phyloP scores from a whole-genome alignment of 2,329 filamentous ascomycete genomes.

The Epichloe gansuensis region DNA sequence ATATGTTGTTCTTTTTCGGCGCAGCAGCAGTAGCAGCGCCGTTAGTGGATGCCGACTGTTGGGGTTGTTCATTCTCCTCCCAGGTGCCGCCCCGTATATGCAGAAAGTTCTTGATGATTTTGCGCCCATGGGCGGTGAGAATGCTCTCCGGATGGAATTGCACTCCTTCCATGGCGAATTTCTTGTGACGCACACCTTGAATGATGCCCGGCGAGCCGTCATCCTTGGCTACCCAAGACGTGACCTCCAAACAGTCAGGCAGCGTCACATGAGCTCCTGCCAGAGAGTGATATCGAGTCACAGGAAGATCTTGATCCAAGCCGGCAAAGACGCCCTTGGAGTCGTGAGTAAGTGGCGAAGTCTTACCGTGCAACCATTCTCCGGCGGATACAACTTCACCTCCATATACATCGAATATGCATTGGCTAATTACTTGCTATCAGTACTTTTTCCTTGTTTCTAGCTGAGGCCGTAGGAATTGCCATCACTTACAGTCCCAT shows the following conservation, averaged over 20 bases:
- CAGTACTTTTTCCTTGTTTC: background rate
- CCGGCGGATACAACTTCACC: conserved; percentile 85
- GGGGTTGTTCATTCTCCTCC: conserved; percentile 60
- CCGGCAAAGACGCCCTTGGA: conserved; percentile 79
- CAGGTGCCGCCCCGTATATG: conserved; percentile 82
- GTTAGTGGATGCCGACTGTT: conserved; percentile 25
- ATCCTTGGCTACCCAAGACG: conserved; percentile 72
- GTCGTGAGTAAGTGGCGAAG: conserved; percentile 81
- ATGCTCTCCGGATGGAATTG: conserved; percentile 99
- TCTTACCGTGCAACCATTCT: conserved; percentile 96
- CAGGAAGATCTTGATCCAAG: conserved; percentile 68
- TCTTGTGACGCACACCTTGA: conserved; percentile 92
- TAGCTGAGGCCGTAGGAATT: background rate
- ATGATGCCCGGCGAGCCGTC: conserved; percentile 77
- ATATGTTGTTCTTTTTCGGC: conserved; percentile 65
- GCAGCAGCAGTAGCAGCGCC: conserved; percentile 14
- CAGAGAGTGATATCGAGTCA: conserved; percentile 92
- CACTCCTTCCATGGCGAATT: conserved; percentile 84
- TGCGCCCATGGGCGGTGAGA: conserved; percentile 73
- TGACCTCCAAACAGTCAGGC: conserved; percentile 75
- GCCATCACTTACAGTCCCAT: conserved; percentile 70
- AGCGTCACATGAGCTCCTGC: conserved; percentile 83
- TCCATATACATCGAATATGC: conserved; percentile 88
- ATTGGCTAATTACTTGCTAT: conserved; percentile 48
- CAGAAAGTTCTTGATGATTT: conserved; percentile 89